phyloP scores from a whole-genome alignment of 192 early-diverging fungal genomes.

The Chytriomyces hyalinus region DNA sequence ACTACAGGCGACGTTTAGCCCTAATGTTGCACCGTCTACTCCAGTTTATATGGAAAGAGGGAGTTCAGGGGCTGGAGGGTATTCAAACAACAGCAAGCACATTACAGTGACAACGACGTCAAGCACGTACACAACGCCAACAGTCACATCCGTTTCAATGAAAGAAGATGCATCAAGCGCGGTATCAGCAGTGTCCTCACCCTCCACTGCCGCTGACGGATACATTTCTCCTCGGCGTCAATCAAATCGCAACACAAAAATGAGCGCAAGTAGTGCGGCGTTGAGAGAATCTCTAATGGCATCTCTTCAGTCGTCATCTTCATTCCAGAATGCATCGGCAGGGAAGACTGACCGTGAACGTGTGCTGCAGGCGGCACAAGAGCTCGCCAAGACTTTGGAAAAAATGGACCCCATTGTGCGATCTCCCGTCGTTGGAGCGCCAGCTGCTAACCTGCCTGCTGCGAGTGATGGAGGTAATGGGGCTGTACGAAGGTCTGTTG shows the following conservation, averaged over 20 bases:
- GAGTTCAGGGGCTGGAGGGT: too few species aligned
- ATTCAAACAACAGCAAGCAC: too few species aligned
- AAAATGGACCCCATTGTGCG: conserved; percentile 22
- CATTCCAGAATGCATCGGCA: not conserved
- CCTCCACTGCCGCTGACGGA: not conserved
- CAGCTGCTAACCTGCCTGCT: not conserved
- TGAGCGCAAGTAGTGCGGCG: conserved; percentile 3
- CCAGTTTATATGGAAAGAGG: too few species aligned
- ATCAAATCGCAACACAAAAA: conserved; percentile 4
- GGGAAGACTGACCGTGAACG: conserved; percentile 7
- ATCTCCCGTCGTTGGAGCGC: not conserved
- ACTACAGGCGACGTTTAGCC: too few species aligned
- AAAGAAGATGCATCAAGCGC: not conserved
- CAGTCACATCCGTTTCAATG: not conserved
- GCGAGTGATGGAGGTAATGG: conserved; percentile 8
- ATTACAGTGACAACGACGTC: too few species aligned
- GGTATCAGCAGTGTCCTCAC: not conserved
- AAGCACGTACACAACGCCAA: not conserved
- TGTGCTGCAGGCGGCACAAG: not conserved
- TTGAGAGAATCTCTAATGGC: conserved; percentile 13
- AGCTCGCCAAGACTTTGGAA: conserved; percentile 10
- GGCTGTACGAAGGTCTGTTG: conserved; percentile 5
- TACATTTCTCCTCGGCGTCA: not conserved
- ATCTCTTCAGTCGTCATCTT: conserved; percentile 10
- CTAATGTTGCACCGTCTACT: too few species aligned